Percentiles rank a stretch among this genome's conserved stretches.
Conservation (phyloP, 2,329 filamentous ascomycete genomes). For the Parafenestella ontariensis region DNA sequence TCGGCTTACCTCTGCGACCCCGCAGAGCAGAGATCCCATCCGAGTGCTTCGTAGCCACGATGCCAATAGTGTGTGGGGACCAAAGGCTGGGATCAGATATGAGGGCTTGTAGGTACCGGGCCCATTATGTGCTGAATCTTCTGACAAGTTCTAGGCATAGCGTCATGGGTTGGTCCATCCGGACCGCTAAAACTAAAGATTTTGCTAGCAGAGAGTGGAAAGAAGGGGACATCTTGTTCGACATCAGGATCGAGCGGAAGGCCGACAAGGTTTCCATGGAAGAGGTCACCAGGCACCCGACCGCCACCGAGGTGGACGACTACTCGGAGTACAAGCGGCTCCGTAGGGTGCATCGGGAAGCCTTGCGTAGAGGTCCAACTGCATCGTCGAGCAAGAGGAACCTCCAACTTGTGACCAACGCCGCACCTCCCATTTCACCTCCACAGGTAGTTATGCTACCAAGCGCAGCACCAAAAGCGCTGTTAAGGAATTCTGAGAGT, state of each 20-base stretch:
- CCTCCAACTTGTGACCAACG: slow-evolving; percentile 8
- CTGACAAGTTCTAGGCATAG: slow-evolving; percentile 24
- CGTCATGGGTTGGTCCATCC: slow-evolving; percentile 52
- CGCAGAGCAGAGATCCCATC: slow-evolving; percentile 50
- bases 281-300: slow-evolving; percentile 49
- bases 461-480: background rate
- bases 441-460: background rate
- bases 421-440: slow-evolving; percentile 19
- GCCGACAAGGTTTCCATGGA: slow-evolving; percentile 45
- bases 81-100: slow-evolving; percentile 56
- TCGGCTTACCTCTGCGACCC: slow-evolving; percentile 52
- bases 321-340: slow-evolving; percentile 57
- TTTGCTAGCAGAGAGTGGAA: slow-evolving; percentile 20
- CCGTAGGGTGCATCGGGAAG: slow-evolving; percentile 30
- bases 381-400: background rate
- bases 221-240: slow-evolving; percentile 44
- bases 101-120: slow-evolving; percentile 54
- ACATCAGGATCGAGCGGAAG: slow-evolving; percentile 50
- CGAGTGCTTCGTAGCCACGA: slow-evolving; percentile 55
- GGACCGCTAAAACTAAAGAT: slow-evolving; percentile 25
- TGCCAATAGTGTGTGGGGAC: slow-evolving; percentile 54
- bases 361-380: slow-evolving; percentile 8
- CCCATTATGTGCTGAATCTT: background rate
- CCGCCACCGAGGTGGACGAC: slow-evolving; percentile 55
- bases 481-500: background rate